These are phyloP conservation scores for Petrea volubilis DNA, from an alignment of 257 asterid genomes.

Conservation along the genomic window DNA sequence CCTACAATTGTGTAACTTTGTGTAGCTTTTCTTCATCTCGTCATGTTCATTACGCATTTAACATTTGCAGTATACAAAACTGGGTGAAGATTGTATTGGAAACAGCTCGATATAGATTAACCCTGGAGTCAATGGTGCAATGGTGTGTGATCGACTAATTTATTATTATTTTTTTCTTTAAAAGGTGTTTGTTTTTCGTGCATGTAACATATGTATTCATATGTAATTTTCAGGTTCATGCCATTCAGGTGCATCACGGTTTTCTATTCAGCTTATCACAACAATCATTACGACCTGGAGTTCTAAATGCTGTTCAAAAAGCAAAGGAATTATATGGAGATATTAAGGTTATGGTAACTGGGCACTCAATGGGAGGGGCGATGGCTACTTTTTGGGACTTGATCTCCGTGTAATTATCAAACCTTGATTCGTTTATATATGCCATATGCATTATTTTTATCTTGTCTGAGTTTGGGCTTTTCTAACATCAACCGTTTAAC, in stretches of 20 bases:
- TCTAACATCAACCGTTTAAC: no score
- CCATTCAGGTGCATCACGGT: slow-evolving; percentile 66
- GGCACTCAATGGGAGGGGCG: slow-evolving; percentile 83
- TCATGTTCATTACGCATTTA: not conserved
- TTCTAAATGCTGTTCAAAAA: slow-evolving; percentile 43
- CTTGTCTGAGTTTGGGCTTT: no score
- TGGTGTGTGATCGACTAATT: slow-evolving; percentile 34
- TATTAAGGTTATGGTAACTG: slow-evolving; percentile 51
- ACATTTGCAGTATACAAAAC: slow-evolving; percentile 54
- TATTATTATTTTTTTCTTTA: not conserved
- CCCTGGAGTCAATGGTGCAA: slow-evolving; percentile 60
- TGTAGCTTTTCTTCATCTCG: not conserved
- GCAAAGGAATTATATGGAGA: slow-evolving; percentile 49
- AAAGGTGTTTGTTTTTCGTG: not conserved
- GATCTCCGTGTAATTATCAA: slow-evolving; percentile 48
- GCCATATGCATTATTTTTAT: not conserved
- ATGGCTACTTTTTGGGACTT: slow-evolving; percentile 70
- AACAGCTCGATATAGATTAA: slow-evolving; percentile 42
- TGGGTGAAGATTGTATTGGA: slow-evolving; percentile 75
- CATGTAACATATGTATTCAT: not conserved
- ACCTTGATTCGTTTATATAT: not conserved
- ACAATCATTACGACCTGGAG: slow-evolving; percentile 55
- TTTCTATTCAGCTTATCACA: slow-evolving; percentile 66
- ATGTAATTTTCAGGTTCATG: slow-evolving; percentile 1
- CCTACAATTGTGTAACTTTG: not conserved